Evolutionary conservation across 495 filamentous ascomycete species (phyloP), one percentile per base, ranked within the genome.

Genomic region (Cercophora samala): DNA sequence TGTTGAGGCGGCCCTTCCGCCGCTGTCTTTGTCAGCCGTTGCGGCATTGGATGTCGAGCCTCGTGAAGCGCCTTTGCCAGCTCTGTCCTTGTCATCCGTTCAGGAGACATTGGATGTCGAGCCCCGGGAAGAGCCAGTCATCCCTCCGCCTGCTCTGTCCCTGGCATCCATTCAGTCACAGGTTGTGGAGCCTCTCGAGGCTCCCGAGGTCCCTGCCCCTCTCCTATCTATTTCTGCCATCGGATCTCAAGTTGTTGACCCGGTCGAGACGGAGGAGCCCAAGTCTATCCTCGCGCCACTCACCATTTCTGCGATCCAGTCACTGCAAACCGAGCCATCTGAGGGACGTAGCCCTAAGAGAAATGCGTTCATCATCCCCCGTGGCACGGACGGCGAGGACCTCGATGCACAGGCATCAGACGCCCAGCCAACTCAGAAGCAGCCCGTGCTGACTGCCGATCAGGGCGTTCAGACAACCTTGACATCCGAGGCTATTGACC

Each of bases 381-480:
- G 76, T 25, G 79, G 80, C 66, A 64, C 75, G 3, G 71, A 70
- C 11, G 22, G 17, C 21, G 46, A 29, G 19, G 59, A 63, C 32
- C 46, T 56, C 25, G 66, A 65, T 11, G 61, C 64, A n/a, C 54
- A 74, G 46, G 1, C 74, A 77, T 22, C 66, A 73, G 62, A 76
- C 72, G 65, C 70, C 22, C 72, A 73, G 18, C 70, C 76, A 60
- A 58, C 66, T 21, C 79, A 73, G 53, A 83, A 80, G 68, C 77
- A 58, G 29, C 15, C 65, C 11, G 51, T 76, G 18, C 64, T 82
- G 55, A 87, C 82, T 59, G 78, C 80, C 46, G 89, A 94, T 72
- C 89, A 92, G 64, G 84, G 85, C 60, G 85, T 87, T 17, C 92
- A 96, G 76, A 94, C 92, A 42, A 80, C 87, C 8, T 76, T 94